phyloP scores from a whole-genome alignment of 108 stramenopile genomes.

The Cyclotella baltica region DNA sequence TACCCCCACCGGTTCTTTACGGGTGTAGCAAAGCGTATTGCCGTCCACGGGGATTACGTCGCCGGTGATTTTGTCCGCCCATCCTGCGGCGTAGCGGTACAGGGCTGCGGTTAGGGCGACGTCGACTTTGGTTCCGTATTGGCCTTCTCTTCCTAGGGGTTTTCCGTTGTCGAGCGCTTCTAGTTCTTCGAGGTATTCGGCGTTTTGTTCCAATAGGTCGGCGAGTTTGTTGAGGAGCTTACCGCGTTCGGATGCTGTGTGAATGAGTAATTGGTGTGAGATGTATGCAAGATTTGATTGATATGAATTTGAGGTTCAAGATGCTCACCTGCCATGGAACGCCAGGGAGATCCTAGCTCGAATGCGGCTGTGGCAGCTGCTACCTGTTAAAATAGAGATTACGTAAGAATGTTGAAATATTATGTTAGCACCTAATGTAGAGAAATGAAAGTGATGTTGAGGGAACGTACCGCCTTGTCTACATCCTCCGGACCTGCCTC shows the following conservation, averaged over 20 bases:
- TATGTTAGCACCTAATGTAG: no score
- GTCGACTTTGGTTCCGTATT: conserved; percentile 40
- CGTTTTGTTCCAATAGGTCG: conserved; percentile 44
- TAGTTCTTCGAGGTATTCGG: conserved; percentile 37
- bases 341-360: conserved; percentile 46
- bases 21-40: background rate
- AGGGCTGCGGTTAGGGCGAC: conserved; percentile 52
- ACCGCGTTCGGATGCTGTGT: conserved; percentile 37
- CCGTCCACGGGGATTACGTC: conserved; percentile 33
- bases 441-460: no score
- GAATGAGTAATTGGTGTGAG: no score
- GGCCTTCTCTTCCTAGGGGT: background rate
- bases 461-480: conserved; percentile 38
- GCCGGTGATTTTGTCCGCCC: conserved; percentile 63
- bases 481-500: conserved; percentile 47
- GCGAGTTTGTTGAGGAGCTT: conserved; percentile 47
- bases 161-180: conserved; percentile 50
- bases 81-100: conserved; percentile 65
- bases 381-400: conserved; percentile 20
- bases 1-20: conserved; percentile 51
- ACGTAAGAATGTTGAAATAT: no score
- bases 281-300: no score
- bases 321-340: no score
- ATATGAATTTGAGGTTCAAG: no score
- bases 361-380: conserved; percentile 49